Evolutionary conservation across 2,329 filamentous ascomycete genomes (phyloP).

Genomic region (Phaeosphaeria sp.): DNA sequence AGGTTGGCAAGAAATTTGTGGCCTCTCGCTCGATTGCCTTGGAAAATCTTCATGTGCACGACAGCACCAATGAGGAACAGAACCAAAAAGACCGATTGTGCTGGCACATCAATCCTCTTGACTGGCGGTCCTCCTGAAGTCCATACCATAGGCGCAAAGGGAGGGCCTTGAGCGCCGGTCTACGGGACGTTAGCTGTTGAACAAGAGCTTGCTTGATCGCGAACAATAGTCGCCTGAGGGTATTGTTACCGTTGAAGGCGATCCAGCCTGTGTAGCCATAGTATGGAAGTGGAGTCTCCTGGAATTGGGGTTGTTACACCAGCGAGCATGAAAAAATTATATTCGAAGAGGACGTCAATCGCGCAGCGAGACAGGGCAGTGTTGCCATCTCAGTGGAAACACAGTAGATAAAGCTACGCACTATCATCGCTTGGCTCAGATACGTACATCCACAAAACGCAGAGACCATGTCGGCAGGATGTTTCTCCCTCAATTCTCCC

Average conservation of each 20-base stretch:
- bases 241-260: slow-evolving; percentile 19
- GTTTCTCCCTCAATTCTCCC: slow-evolving; percentile 4
- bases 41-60: slow-evolving; percentile 52
- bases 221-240: neutral
- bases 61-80: slow-evolving; percentile 51
- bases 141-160: slow-evolving; percentile 40
- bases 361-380: neutral
- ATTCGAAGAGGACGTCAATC: neutral
- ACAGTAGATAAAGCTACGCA: neutral
- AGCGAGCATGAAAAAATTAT: neutral
- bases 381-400: neutral
- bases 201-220: neutral
- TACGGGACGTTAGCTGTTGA: slow-evolving; percentile 14
- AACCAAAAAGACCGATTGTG: slow-evolving; percentile 49
- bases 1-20: slow-evolving; percentile 52
- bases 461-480: slow-evolving; percentile 7
- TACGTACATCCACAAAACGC: neutral
- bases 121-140: slow-evolving; percentile 47
- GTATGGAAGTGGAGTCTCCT: slow-evolving; percentile 7
- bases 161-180: slow-evolving; percentile 28
- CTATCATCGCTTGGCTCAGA: neutral
- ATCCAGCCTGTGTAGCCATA: slow-evolving; percentile 20
- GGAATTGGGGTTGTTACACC: slow-evolving; percentile 1
- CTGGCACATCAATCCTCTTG: slow-evolving; percentile 49
- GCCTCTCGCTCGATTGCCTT: slow-evolving; percentile 43